Evolutionary conservation across 129 eudicot genomes (phyloP), one percentile per base, ranked within the genome.

Genomic region (Chrysanthemum makinoi): DNA sequence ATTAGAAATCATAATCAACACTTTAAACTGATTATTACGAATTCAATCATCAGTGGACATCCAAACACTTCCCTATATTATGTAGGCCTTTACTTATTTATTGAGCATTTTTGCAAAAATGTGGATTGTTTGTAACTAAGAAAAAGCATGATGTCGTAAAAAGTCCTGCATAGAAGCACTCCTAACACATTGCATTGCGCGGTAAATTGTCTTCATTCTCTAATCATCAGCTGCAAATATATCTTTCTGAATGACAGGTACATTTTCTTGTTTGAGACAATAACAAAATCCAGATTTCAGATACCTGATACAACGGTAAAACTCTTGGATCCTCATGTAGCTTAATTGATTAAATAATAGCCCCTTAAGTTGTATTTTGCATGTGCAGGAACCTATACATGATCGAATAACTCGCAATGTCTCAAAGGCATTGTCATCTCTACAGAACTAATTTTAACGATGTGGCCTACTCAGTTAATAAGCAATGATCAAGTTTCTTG

Each of bases 181-280:
- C 2, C 35, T 30, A 30, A 30, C 46, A 39, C 46, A 7, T 39
- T 39, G 10, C 10, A 39, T 39, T 8, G 2, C 46, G 46, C 7
- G 46, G 46, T 39, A 39, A 39, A 39, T 5, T 0, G 46, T 39
- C 10, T 22, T 67, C 46, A 18, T 20, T 66, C 12, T 46, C 56
- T 20, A 70, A 57, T 44, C 20, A 39, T 19, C 24, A 43, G 44
- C 62, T 11, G 43, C 3, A 62, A 16, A 48, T 15, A 12, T 17
- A 20, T 68, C 22, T 66, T 70, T 52, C 65, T 77, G 15, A 64
- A 57, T 69, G 64, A 39, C 95, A 93, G 98, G 65, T 93, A 95
- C 73, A 84, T 95, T 80, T 89, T 82, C 87, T 69, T 95, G 79
- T 90, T 65, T 20, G 97, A 94, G 91, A 95, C 96, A 4, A 95